Evolutionary conservation across 2,329 filamentous ascomycete species (phyloP).

Genomic region (Albophoma yamanashiensis): DNA sequence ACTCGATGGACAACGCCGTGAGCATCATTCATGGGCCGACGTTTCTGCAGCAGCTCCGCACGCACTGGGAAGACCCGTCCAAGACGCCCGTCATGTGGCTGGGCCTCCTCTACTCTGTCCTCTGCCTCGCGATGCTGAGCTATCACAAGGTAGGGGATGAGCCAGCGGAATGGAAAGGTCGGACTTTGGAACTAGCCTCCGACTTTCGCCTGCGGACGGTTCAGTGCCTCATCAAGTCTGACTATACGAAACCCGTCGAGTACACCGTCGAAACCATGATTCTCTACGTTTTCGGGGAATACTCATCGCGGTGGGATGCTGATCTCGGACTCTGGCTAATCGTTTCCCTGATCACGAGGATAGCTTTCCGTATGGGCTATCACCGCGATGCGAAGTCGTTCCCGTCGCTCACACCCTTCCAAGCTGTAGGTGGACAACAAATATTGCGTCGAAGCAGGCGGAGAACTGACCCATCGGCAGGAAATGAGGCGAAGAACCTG

Average conservation of each 20-base stretch:
- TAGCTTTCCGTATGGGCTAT: slow-evolving; percentile 61
- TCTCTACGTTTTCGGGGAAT: slow-evolving; percentile 67
- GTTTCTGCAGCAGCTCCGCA: slow-evolving; percentile 62
- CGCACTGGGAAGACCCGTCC: slow-evolving; percentile 60
- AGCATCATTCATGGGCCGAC: slow-evolving; percentile 75
- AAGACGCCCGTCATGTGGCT: slow-evolving; percentile 71
- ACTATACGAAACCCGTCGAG: slow-evolving; percentile 65
- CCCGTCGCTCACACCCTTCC: slow-evolving; percentile 58
- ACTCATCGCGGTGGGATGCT: slow-evolving; percentile 61
- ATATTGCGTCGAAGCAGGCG: neutral
- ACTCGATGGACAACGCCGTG: slow-evolving; percentile 61
- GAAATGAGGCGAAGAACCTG: slow-evolving; percentile 63
- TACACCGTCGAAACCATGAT: slow-evolving; percentile 72
- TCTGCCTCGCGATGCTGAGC: slow-evolving; percentile 68
- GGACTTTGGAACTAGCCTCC: slow-evolving; percentile 45
- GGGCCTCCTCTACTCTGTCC: slow-evolving; percentile 63
- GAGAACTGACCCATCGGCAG: slow-evolving; percentile 17
- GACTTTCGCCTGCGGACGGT: slow-evolving; percentile 64
- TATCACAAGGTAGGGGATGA: slow-evolving; percentile 74
- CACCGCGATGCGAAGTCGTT: slow-evolving; percentile 71
- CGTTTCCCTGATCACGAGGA: slow-evolving; percentile 41
- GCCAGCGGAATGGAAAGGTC: slow-evolving; percentile 66
- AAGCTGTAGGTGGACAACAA: slow-evolving; percentile 41
- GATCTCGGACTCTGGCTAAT: slow-evolving; percentile 57
- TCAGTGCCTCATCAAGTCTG: slow-evolving; percentile 64